phyloP scores from a whole-genome alignment of 257 asterid genomes.

The Galeopsis tetrahit region DNA sequence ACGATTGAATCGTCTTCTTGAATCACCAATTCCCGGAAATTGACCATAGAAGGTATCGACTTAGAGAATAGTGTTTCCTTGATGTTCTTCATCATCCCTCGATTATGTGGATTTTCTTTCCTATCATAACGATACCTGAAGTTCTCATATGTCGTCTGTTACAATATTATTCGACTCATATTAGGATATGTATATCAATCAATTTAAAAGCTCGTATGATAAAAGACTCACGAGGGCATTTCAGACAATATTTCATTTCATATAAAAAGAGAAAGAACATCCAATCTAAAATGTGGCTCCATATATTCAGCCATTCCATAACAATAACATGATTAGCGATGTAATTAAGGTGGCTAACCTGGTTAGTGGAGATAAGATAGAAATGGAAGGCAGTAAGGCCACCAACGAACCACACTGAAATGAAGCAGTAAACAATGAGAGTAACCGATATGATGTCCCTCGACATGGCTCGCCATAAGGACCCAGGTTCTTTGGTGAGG shows the following conservation, averaged over 20 bases:
- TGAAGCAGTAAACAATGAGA: conserved; percentile 73
- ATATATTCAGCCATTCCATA: neutral
- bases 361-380: conserved; percentile 83
- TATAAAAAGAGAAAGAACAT: no score
- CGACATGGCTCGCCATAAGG: conserved; percentile 61
- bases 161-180: conserved; percentile 14
- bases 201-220: neutral
- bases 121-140: conserved; percentile 83
- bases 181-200: neutral
- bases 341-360: conserved; percentile 51
- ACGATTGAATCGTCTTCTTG: conserved; percentile 55
- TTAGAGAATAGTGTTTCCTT: conserved; percentile 63
- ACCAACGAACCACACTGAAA: conserved; percentile 90
- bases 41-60: conserved; percentile 52
- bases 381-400: conserved; percentile 84
- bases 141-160: conserved; percentile 90
- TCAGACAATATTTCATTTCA: neutral
- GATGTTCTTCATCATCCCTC: conserved; percentile 60
- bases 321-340: conserved; percentile 2
- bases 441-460: conserved; percentile 57
- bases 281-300: neutral
- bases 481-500: conserved; percentile 53
- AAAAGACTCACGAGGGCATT: neutral
- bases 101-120: conserved; percentile 77
- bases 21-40: conserved; percentile 74